Base-by-base conservation (phyloP, 495 filamentous ascomycete species). In the Hypoxylon fuscum region DNA sequence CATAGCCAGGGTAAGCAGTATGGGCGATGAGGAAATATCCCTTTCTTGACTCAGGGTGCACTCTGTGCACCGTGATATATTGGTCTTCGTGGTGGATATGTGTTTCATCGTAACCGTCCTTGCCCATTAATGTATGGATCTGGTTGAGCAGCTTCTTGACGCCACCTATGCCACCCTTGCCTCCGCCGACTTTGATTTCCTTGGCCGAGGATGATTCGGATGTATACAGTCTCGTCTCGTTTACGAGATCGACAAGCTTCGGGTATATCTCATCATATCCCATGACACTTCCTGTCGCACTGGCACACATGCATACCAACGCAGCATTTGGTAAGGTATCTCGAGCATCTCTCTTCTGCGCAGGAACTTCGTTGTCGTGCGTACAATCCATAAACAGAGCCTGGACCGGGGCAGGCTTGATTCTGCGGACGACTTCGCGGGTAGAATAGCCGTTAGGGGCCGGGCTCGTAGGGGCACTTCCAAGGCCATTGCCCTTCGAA, bases 321-420 rank as follows among this genome's bases (percentile, higher is more conserved):
- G 96, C 96, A 34, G 93, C 92, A 68, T 95, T 98, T n/a, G 96
- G 91, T 12, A 99, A 80, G 0, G 96, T 98, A 70, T 99, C 96
- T 48, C 91, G 84, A 18, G 91, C 94, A 72, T 97, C 94, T 18
- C 96, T 85, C 75, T 98, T 97, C 75, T 99, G 95, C 1, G 94
- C 90, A 5, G 96, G 96, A 6, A 91, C 86, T 74, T 98, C 95
- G 68, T 99, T 99, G 76, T 99, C 96, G 72, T 99, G 96, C 1
- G 96, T 99, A 72, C 96, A 99, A 69, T 99, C 96, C 92, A 97
- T 97, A 74, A 99, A 98, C 1, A 99, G 79, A 2, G 95, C 96
- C 45, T 96, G 93, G 0, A 97, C 90, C 0, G 92, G 91, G 9
- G 85, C 89, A 18, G 87, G 85, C 31, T 88, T 90, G 71, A 97